Percentiles rank a stretch among this genome's conserved stretches.
phyloP scores from a whole-genome alignment of 345 rosid genomes.

The Melaleuca alternifolia region DNA sequence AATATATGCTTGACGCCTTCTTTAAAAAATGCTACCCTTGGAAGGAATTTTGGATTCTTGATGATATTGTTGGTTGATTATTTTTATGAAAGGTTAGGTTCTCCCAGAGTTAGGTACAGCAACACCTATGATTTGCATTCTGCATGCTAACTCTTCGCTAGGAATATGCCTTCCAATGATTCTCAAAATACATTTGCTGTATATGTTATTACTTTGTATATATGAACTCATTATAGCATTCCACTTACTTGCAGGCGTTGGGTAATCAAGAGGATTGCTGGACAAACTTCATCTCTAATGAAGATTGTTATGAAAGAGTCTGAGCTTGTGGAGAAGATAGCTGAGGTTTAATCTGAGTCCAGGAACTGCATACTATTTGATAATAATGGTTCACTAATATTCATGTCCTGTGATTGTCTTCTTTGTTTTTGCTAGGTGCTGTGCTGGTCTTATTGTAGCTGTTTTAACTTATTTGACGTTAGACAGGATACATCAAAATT shows the following conservation, averaged over 20 bases:
- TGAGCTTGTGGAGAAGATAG: slow-evolving; percentile 69
- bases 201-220: background rate
- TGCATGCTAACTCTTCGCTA: background rate
- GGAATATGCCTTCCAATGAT: background rate
- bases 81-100: background rate
- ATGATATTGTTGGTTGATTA: background rate
- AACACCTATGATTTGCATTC: background rate
- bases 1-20: background rate
- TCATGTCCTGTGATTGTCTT: background rate
- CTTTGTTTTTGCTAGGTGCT: background rate
- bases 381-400: slow-evolving; percentile 34
- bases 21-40: background rate
- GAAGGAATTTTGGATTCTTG: background rate
- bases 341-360: slow-evolving; percentile 70
- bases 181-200: background rate
- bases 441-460: background rate
- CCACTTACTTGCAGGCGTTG: slow-evolving; percentile 46
- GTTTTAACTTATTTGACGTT: background rate
- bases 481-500: background rate
- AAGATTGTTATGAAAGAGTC: slow-evolving; percentile 67
- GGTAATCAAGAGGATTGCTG: slow-evolving; percentile 68
- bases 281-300: slow-evolving; percentile 27
- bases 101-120: background rate
- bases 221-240: background rate
- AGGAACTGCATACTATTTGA: slow-evolving; percentile 30